Conservation (phyloP, 768 basidiomycete species). For the Lyophyllum atratum region DNA sequence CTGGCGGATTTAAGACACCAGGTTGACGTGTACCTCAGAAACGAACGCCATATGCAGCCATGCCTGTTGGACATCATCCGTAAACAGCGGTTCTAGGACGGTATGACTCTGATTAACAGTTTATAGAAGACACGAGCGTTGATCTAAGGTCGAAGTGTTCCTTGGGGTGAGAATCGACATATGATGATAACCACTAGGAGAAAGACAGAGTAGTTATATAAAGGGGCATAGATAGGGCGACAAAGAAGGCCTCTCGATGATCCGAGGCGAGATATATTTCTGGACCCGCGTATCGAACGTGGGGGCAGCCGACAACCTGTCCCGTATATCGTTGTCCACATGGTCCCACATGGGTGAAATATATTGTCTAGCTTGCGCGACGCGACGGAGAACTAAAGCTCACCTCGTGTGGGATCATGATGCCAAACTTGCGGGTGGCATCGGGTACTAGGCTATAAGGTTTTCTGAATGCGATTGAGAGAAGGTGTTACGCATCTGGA, state of each 20-base stretch:
- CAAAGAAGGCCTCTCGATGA: constrained; percentile 7
- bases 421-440: background rate
- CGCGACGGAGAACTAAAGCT: constrained; percentile 7
- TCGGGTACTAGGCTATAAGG: background rate
- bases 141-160: constrained; percentile 1
- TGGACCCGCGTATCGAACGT: constrained; percentile 14
- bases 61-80: constrained; percentile 6
- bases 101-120: constrained; percentile 3
- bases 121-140: background rate
- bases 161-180: constrained; percentile 1
- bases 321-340: constrained; percentile 9
- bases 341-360: constrained; percentile 8
- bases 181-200: constrained; percentile 5
- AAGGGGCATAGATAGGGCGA: constrained; percentile 1
- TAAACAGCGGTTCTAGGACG: constrained; percentile 10
- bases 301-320: constrained; percentile 3
- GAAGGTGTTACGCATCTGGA: constrained; percentile 6
- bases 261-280: constrained; percentile 10
- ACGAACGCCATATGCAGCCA: constrained; percentile 1
- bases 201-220: background rate
- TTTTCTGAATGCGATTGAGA: background rate
- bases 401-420: background rate
- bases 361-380: background rate
- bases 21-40: constrained; percentile 1
- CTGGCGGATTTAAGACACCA: constrained; percentile 10